These are phyloP conservation scores for Trypanosoma avium DNA, from an alignment of 208 protist species.

Conservation along the genomic window DNA sequence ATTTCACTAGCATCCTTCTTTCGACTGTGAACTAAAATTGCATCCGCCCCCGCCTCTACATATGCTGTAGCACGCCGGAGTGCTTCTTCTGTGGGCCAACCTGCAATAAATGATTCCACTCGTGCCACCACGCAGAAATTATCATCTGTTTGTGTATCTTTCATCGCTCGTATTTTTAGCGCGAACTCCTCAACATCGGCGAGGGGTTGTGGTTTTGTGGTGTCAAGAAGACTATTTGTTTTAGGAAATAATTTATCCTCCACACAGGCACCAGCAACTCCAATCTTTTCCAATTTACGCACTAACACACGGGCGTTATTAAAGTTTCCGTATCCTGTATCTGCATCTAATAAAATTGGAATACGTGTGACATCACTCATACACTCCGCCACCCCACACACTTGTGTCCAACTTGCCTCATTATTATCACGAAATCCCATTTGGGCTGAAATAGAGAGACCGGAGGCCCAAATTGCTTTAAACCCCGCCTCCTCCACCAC, in stretches of 20 bases:
- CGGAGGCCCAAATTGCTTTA: slow-evolving; percentile 73
- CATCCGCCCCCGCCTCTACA: slow-evolving; percentile 68
- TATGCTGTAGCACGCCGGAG: slow-evolving; percentile 66
- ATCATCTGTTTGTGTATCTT: slow-evolving; percentile 65
- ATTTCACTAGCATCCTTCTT: slow-evolving; percentile 63
- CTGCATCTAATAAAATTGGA: slow-evolving; percentile 76
- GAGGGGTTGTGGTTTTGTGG: slow-evolving; percentile 50
- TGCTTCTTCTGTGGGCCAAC: slow-evolving; percentile 76
- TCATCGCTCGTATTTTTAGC: slow-evolving; percentile 71
- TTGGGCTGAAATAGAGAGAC: slow-evolving; percentile 71
- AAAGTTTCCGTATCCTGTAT: slow-evolving; percentile 85
- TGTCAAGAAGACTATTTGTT: slow-evolving; percentile 67
- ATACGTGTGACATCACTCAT: slow-evolving; percentile 72
- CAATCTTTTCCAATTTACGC: slow-evolving; percentile 67
- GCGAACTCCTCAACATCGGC: slow-evolving; percentile 75
- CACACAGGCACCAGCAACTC: slow-evolving; percentile 70
- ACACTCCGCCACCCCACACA: slow-evolving; percentile 58
- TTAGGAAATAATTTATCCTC: slow-evolving; percentile 88
- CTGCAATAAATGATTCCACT: slow-evolving; percentile 83
- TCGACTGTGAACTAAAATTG: slow-evolving; percentile 77
- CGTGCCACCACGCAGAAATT: slow-evolving; percentile 76
- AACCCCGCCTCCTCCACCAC: slow-evolving; percentile 73
- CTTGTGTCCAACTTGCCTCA: slow-evolving; percentile 67
- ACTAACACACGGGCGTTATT: slow-evolving; percentile 72
- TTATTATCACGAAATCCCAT: slow-evolving; percentile 78